Percentiles rank a stretch among this genome's conserved stretches.
These are phyloP conservation scores for Tetramitus jugosus DNA, from an alignment of 208 protist genomes.

Conservation along the genomic window DNA sequence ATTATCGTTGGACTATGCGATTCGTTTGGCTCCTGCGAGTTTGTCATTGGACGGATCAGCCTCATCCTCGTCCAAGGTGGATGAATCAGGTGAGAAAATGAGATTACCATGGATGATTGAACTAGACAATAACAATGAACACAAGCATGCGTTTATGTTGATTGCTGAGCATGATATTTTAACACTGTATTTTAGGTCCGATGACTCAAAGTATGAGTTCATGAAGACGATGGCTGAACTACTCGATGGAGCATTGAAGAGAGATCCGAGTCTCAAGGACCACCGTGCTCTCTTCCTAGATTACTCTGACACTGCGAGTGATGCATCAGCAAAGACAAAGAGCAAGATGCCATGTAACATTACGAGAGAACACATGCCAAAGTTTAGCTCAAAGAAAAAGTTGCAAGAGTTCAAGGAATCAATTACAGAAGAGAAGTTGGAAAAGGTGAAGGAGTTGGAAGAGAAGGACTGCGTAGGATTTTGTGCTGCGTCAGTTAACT, in stretches of 20 bases:
- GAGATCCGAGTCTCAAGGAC: background rate
- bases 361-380: background rate
- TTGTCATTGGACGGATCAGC: too few relatives aligned
- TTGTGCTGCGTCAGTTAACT: background rate
- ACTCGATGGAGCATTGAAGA: background rate
- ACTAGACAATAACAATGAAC: background rate
- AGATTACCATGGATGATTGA: background rate
- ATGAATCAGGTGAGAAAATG: too few relatives aligned
- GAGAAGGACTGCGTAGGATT: background rate
- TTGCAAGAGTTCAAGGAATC: background rate
- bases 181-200: background rate
- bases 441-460: background rate
- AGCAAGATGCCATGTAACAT: background rate
- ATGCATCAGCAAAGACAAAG: too few relatives aligned
- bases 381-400: background rate
- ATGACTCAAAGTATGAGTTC: background rate
- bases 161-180: background rate
- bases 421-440: background rate
- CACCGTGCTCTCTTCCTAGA: background rate
- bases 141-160: background rate
- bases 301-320: too few relatives aligned
- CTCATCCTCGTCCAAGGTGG: too few relatives aligned
- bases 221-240: background rate
- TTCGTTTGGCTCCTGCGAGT: too few relatives aligned
- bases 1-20: too few relatives aligned